These are phyloP conservation scores for Trichocladium antarcticum DNA, from an alignment of 495 filamentous ascomycete genomes.

Conservation along the genomic window DNA sequence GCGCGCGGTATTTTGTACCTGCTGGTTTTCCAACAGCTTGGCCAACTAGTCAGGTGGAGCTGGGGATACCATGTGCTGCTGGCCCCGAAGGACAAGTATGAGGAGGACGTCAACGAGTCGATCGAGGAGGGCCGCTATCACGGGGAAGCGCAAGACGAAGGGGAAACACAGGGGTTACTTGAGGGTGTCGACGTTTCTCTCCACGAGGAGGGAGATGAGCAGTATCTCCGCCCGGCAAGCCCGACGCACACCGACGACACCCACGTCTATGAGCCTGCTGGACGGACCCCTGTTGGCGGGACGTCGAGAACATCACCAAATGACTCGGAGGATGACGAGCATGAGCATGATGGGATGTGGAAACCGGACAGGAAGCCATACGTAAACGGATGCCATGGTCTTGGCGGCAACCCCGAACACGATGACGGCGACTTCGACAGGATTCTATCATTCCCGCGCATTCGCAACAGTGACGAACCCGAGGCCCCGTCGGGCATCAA, in stretches of 20 bases:
- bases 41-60: conserved; percentile 90
- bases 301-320: conserved; percentile 31
- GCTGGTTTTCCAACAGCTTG: conserved; percentile 94
- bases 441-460: conserved; percentile 37
- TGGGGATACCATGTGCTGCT: conserved; percentile 94
- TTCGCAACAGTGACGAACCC: conserved; percentile 26
- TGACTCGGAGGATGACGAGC: conserved; percentile 36
- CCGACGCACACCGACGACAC: conserved; percentile 30
- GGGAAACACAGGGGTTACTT: conserved; percentile 20
- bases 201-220: conserved; percentile 18
- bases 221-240: conserved; percentile 8
- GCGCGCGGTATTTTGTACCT: conserved; percentile 91
- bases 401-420: conserved; percentile 6
- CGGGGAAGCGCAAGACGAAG: conserved; percentile 41
- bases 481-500: conserved; percentile 25
- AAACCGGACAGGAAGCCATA: conserved; percentile 19
- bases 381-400: background rate
- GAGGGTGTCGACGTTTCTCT: conserved; percentile 23
- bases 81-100: conserved; percentile 58
- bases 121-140: conserved; percentile 62
- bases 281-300: conserved; percentile 35
- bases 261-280: conserved; percentile 35
- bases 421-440: conserved; percentile 21
- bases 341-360: conserved; percentile 15
- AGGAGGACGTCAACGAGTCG: conserved; percentile 26